Evolutionary conservation across 768 basidiomycete species (phyloP), one percentile per base, ranked within the genome.

Genomic region (Megacollybia marginata): DNA sequence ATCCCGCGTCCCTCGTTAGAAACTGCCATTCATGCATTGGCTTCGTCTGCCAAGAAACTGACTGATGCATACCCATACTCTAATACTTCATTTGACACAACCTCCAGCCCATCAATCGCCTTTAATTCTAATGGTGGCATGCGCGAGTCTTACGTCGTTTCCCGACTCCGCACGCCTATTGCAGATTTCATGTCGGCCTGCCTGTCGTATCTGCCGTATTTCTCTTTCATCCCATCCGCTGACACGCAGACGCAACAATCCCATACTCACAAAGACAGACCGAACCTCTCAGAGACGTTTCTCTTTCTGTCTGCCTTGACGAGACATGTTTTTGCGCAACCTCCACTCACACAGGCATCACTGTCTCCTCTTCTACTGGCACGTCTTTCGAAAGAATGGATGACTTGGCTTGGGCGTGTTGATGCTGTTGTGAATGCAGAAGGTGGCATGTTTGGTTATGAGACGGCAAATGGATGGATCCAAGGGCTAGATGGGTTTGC

Each of bases 31-130:
- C 79, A 88, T 57, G 81, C 82, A 11, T 66, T 92, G 20, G 74
- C 75, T 33, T 76, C 74, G 53, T 82, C 86, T 7, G 78, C 84
- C 28, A 80, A 79, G 68, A 87, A 82, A 61, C 73, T 92, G 36
- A 79, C 80, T 36, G 88, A 92, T 48, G 86, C 88, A 13, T 88
- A 87, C 63, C 90, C 90, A 5, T 92, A 89, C 63, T 89, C 90
- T 3, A 82, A 72, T 48, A 57, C 66, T 4, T 65, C 68, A 19
- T 69, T 61, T 33, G 49, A 59, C 35, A 50, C 61, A 15, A 44
- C 36, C 9, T 47, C 48, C 15, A 44, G 33, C 33, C 20, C 43
- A 16, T 23, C 16, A 20, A 15, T 20, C 4, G 23, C 51, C 49
- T 52, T 57, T 50, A 47, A 31, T 56, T 18, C 62, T 60, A 36